A percentile compares a stretch with the other conserved stretches of the same genome.
These are phyloP conservation scores for Colletotrichum truncatum DNA, from an alignment of 2,329 filamentous ascomycete genomes.

Conservation along the genomic window DNA sequence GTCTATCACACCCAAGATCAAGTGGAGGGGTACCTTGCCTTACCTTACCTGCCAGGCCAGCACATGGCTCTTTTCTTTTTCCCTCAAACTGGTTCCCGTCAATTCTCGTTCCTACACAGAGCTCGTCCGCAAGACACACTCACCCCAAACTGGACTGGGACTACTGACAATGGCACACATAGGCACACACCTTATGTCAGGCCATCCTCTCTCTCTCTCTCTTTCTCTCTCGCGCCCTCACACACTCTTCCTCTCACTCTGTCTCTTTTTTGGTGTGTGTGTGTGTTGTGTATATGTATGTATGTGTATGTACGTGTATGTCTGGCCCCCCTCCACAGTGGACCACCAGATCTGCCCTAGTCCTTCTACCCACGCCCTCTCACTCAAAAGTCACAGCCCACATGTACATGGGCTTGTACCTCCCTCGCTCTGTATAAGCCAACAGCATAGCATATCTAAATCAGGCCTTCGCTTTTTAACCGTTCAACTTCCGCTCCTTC, in stretches of 20 bases:
- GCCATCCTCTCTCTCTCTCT: slow-evolving; percentile 6
- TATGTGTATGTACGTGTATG: background rate
- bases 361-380: slow-evolving; percentile 22
- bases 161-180: slow-evolving; percentile 1
- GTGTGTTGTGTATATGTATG: no score
- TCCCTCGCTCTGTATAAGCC: slow-evolving; percentile 19
- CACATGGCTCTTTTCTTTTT: slow-evolving; percentile 24
- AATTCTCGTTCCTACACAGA: slow-evolving; percentile 5
- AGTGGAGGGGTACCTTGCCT: slow-evolving; percentile 41
- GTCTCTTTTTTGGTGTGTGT: no score
- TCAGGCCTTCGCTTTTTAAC: slow-evolving; percentile 25
- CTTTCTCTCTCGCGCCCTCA: background rate
- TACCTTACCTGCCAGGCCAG: slow-evolving; percentile 28
- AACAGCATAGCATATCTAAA: slow-evolving; percentile 28
- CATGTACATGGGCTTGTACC: slow-evolving; percentile 19
- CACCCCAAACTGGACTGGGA: slow-evolving; percentile 1
- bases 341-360: slow-evolving; percentile 5
- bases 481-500: slow-evolving; percentile 29
- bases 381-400: slow-evolving; percentile 15
- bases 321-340: slow-evolving; percentile 13
- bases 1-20: slow-evolving; percentile 39
- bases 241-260: background rate
- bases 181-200: slow-evolving; percentile 21
- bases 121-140: background rate
- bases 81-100: slow-evolving; percentile 4